phyloP scores from a whole-genome alignment of 352 stramenopile genomes.

The Peronospora destructor region DNA sequence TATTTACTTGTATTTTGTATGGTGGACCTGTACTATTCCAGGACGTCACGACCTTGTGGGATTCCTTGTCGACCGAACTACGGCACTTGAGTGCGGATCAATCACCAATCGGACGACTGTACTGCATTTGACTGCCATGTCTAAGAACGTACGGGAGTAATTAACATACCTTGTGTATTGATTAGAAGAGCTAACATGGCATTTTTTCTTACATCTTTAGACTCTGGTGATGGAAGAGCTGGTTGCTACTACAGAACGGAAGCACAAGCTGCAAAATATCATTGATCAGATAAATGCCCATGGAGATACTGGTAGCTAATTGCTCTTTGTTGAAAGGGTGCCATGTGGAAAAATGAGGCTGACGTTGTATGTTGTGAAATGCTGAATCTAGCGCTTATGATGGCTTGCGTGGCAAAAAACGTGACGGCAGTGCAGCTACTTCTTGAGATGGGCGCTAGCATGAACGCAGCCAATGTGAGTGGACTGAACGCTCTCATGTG shows the following conservation, averaged over 20 bases:
- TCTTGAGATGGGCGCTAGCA: conserved; percentile 35
- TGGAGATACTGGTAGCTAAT: conserved; percentile 59
- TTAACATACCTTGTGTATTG: background rate
- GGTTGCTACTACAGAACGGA: conserved; percentile 35
- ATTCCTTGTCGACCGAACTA: conserved; percentile 46
- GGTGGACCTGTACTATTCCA: conserved; percentile 9
- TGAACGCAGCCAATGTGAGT: conserved; percentile 37
- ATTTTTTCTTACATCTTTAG: conserved; percentile 24
- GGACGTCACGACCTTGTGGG: conserved; percentile 59
- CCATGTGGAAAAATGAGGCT: background rate
- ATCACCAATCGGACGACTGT: conserved; percentile 63
- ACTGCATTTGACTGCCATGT: conserved; percentile 73
- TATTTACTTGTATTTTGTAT: no score
- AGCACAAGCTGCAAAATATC: conserved; percentile 41
- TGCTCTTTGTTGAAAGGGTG: background rate
- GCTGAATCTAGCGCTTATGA: conserved; percentile 60
- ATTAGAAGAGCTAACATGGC: background rate
- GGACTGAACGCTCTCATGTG: conserved; percentile 79
- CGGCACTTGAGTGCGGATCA: conserved; percentile 48
- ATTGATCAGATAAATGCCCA: conserved; percentile 59
- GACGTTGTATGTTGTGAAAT: background rate
- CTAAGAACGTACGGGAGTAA: conserved; percentile 41
- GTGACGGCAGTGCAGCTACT: conserved; percentile 41
- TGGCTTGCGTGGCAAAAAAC: conserved; percentile 80
- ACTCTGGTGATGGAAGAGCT: conserved; percentile 52